These are phyloP conservation scores for Ogataea trehalophila DNA, from an alignment of 805 yeast species.

Conservation along the genomic window DNA sequence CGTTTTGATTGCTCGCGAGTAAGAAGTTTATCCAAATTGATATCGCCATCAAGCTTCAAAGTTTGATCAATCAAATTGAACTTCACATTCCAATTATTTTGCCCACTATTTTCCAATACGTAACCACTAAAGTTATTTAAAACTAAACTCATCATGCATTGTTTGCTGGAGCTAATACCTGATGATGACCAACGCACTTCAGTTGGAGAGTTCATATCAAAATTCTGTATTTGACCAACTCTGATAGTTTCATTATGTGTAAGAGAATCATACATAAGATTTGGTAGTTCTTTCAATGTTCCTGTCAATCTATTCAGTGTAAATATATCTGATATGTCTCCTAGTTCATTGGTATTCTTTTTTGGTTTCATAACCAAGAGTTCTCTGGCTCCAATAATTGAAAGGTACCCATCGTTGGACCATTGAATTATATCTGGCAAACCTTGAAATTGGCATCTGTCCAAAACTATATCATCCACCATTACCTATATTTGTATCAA, in stretches of 20 bases:
- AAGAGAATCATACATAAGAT: slow-evolving; percentile 6
- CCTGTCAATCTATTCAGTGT: not conserved
- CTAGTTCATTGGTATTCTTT: not conserved
- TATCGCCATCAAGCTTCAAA: slow-evolving; percentile 6
- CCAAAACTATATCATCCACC: no score
- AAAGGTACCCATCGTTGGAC: not conserved
- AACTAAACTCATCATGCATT: slow-evolving; percentile 13
- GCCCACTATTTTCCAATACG: slow-evolving; percentile 12
- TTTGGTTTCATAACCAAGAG: not conserved
- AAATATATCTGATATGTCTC: not conserved
- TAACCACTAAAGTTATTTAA: slow-evolving; percentile 17
- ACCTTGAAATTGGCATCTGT: no score
- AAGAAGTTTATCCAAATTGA: slow-evolving; percentile 12
- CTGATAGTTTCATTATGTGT: slow-evolving; percentile 14
- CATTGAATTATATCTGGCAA: not conserved
- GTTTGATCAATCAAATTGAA: slow-evolving; percentile 11
- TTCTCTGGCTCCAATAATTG: not conserved
- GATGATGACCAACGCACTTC: slow-evolving; percentile 20
- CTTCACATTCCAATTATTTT: slow-evolving; percentile 14
- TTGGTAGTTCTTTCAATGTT: slow-evolving; percentile 11
- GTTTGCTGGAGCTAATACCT: slow-evolving; percentile 11
- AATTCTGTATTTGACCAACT: slow-evolving; percentile 16
- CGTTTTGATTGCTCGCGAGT: slow-evolving; percentile 7
- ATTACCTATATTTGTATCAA: no score
- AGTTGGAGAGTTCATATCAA: slow-evolving; percentile 8